Evolutionary conservation across 257 asterid species (phyloP), one percentile per base, ranked within the genome.

Genomic region (Solanum habrochaites): DNA sequence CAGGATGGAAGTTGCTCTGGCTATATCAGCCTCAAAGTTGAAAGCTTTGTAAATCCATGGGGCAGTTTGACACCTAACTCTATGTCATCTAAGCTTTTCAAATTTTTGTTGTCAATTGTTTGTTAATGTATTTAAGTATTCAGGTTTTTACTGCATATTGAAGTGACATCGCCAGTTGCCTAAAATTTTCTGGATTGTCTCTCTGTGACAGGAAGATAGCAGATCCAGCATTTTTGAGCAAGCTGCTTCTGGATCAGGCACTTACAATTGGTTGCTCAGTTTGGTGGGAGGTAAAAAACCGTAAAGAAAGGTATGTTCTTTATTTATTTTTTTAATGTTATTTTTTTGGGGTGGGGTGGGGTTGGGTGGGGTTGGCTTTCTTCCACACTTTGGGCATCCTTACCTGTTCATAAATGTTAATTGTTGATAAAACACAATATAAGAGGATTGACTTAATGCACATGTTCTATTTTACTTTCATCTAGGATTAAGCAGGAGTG

Each of bases 401-500:
- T 16, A 16, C 27, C 35, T 7, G 43, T 45, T 80, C 16, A 27
- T 21, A 45, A 47, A 80, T 80, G 27, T 29, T 81, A 29, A 16
- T 15, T 10, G 27, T 31, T 16, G 32, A 14, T 78, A 27, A 45
- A 45, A 16, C 66, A 25, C 64, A 25, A 18, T 45, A 5, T 11
- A 27, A 42, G 84, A 25, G 66, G 85, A 8, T 42, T 85, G 67
- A 75, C 88, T 88, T 47, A 27, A 78, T 70, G 43, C 85, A 85
- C 72, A 16, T 29, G 45, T 45, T 73, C 82, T 83, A 9, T 73
- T 49, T 82, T 45, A 32, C 62, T 35, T 35, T 88, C 45, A 21
- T 88, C 90, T 94, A 97, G 99, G 94, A 90, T 97, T 87, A 97
- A 92, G 89, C 96, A 96, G 91, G 99, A 97, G 89, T 97, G 99